These are phyloP conservation scores for Planoprotostelium fungivorum DNA, from an alignment of 78 protist species.

Conservation along the genomic window DNA sequence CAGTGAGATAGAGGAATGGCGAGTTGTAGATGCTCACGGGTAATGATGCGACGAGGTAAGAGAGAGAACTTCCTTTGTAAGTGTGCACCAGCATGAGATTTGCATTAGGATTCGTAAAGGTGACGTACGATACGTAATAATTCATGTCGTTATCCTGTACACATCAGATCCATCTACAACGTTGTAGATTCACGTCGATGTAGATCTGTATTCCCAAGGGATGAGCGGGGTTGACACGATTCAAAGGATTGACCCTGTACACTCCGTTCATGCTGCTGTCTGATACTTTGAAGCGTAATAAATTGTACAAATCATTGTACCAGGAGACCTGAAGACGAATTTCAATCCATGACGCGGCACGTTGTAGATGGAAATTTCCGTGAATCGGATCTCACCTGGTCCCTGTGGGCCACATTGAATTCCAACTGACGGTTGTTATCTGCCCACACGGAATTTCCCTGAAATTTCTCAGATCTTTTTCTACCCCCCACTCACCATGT, in stretches of 20 bases:
- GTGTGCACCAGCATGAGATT: background rate
- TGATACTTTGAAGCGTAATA: background rate
- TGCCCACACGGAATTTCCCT: background rate
- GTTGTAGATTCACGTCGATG: background rate
- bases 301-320: background rate
- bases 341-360: background rate
- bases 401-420: background rate
- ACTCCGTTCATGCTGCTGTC: background rate
- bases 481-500: background rate
- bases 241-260: background rate
- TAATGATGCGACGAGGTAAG: background rate
- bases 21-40: background rate
- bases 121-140: background rate
- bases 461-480: too few relatives aligned
- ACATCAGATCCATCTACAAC: background rate
- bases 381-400: too few relatives aligned
- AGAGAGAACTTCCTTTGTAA: background rate
- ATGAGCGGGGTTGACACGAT: background rate
- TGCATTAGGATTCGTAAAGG: background rate
- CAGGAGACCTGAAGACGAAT: background rate
- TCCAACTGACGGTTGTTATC: background rate
- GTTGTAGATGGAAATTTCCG: background rate
- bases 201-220: background rate
- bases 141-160: background rate
- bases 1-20: background rate